Evolutionary conservation across 2,329 filamentous ascomycete genomes (phyloP), one percentile per base, ranked within the genome.

Genomic region (Furcasterigmium sp.): DNA sequence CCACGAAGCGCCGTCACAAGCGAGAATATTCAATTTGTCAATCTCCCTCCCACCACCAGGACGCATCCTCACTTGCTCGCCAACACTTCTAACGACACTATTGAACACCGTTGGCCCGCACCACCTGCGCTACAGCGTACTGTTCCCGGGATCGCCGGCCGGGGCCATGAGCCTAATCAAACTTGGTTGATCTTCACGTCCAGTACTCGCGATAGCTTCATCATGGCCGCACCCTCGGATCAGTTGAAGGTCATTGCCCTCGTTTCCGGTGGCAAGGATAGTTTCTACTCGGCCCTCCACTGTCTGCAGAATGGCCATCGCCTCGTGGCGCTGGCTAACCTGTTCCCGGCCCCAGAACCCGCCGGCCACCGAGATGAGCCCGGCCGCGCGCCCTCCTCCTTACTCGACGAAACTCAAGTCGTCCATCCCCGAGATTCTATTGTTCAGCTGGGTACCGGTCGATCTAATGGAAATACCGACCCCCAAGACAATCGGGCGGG

Each of bases 241-340:
- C 62, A 66, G 48, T 68, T 84, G 51, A 84, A 91, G 53, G 90
- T 96, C 50, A 91, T 98, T 54, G 91, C 88, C 39, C 74, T 98
- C 49, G 84, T 98, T 51, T 98, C 93, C 17, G 93, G 93, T 47
- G 93, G 93, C 52, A 98, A 98, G 68, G 93, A 98, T 70, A 96
- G 91, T 51, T 85, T 98, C 63, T 97, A 87, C 70, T 91, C 88
- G 17, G 77, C 95, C 52, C 77, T 96, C 46, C 93, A 98, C 69
- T 96, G 91, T 64, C 73, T 89, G 51, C 80, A 82, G 46, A 87
- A 95, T 61, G 90, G 88, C 19, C 91, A 97, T 64, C 76, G 77
- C 49, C 72, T 98, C 37, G 79, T 96, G 40, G 93, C 93, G 8
- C 72, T 98, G 38, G 93, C 88, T 39, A 98, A 98, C 64, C 72